These are phyloP conservation scores for Boletellus dicymbophilus DNA, from an alignment of 1,284 basidiomycete genomes.

Conservation along the genomic window DNA sequence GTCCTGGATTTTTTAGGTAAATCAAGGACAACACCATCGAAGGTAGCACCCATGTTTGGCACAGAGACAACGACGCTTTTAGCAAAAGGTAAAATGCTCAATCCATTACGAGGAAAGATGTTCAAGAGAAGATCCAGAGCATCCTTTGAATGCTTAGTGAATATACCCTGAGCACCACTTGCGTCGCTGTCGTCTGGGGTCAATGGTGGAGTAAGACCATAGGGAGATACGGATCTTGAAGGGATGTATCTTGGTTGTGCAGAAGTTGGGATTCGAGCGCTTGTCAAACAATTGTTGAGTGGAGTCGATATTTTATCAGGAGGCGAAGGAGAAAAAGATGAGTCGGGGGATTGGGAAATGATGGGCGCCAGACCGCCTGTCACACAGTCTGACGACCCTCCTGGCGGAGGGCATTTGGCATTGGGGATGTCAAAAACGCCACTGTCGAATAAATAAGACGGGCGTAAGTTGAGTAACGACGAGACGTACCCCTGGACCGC, in stretches of 20 bases:
- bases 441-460: constrained; percentile 44
- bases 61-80: constrained; percentile 73
- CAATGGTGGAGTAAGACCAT: constrained; percentile 40
- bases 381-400: constrained; percentile 92
- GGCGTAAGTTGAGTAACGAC: not conserved
- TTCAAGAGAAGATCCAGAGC: constrained; percentile 75
- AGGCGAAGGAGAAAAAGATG: constrained; percentile 39
- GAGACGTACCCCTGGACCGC: constrained; percentile 75
- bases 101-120: constrained; percentile 70
- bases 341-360: constrained; percentile 46
- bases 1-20: constrained; percentile 71
- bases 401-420: constrained; percentile 86
- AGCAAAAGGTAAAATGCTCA: constrained; percentile 65
- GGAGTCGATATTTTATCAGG: constrained; percentile 37
- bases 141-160: constrained; percentile 50
- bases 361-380: constrained; percentile 81
- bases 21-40: constrained; percentile 76
- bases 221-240: constrained; percentile 33
- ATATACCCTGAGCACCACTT: constrained; percentile 35
- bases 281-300: constrained; percentile 32
- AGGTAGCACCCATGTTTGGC: constrained; percentile 62
- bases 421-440: constrained; percentile 90
- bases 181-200: constrained; percentile 34
- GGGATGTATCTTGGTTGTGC: constrained; percentile 48
- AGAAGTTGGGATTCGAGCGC: constrained; percentile 26